Base-by-base conservation (phyloP, 768 basidiomycete genomes). In the Podaxis mareebaensis region DNA sequence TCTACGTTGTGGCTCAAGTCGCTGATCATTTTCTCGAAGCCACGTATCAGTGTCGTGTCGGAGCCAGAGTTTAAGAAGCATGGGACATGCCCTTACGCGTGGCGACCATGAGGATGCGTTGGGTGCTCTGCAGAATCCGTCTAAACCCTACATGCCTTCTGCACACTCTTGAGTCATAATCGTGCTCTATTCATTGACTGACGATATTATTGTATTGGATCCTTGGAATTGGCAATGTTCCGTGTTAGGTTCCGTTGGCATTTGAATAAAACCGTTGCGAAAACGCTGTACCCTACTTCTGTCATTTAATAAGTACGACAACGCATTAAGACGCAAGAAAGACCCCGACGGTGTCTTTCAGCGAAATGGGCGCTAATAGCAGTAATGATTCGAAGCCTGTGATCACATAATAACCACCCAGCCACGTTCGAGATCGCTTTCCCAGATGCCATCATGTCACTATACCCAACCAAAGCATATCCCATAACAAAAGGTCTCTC, bases 391-490 rank as follows among this genome's bases (percentile, higher is more conserved):
- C 48, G 8, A 10, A 24, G 22, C 24, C 49, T 24, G 10, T 11
- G 13, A 51, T 51, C 49, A 51, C 40, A 24, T 44, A 39, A 24
- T 26, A 38, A 24, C 40, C 39, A n/a, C 40, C 55, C 53, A 64
- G 42, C 48, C 13, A 39, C 44, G 7, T 46, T 46, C 20, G 2
- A n/a, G 7, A 51, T 11, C 64, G 51, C 28, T 36, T 26, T 49
- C 28, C 36, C 63, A 40, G 15, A 36, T 7, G 40, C 2, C 24
- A 55, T 44, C 53, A 80, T 79, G 79, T 71, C 78, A 6, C 69
- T 78, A 39, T 77, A 78, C 66, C 72, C 73, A 20, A 73, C 71
- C 58, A 72, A 75, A 5, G 78, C 76, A 38, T 73, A 74, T 36
- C 51, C 64, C 7, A 66, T 70, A 22, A 65, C 72, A 28, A 68